Conservation (phyloP, 345 rosid genomes). For the Rhizophora apiculata region DNA sequence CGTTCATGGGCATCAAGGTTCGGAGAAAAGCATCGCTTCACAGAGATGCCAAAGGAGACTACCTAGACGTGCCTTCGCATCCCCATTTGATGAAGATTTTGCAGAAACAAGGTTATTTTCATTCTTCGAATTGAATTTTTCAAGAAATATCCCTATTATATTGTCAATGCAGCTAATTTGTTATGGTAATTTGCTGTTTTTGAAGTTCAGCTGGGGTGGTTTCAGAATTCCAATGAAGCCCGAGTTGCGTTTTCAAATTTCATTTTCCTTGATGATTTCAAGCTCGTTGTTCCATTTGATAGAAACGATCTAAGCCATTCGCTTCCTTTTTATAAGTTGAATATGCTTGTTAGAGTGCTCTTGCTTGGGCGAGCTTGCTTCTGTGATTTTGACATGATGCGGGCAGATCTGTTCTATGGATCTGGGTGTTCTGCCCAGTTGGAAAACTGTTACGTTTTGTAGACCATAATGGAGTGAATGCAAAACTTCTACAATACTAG, state of each 20-base stretch:
- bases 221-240: neutral
- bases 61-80: conserved; percentile 67
- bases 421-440: too few relatives aligned
- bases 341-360: too few relatives aligned
- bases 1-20: conserved; percentile 78
- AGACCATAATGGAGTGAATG: too few relatives aligned
- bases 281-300: neutral
- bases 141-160: neutral
- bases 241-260: neutral
- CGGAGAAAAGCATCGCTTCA: conserved; percentile 78
- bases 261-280: neutral
- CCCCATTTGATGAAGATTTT: conserved; percentile 69
- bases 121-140: neutral
- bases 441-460: too few relatives aligned
- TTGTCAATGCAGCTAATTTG: neutral
- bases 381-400: too few relatives aligned
- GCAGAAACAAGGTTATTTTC: conserved; percentile 69
- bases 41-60: conserved; percentile 77
- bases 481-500: too few relatives aligned
- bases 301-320: neutral
- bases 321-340: too few relatives aligned
- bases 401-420: too few relatives aligned
- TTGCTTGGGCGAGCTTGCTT: too few relatives aligned
- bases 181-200: neutral
- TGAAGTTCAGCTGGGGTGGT: neutral